Base-by-base conservation (phyloP, 208 protist species). In the Crithidia fasciculata region DNA sequence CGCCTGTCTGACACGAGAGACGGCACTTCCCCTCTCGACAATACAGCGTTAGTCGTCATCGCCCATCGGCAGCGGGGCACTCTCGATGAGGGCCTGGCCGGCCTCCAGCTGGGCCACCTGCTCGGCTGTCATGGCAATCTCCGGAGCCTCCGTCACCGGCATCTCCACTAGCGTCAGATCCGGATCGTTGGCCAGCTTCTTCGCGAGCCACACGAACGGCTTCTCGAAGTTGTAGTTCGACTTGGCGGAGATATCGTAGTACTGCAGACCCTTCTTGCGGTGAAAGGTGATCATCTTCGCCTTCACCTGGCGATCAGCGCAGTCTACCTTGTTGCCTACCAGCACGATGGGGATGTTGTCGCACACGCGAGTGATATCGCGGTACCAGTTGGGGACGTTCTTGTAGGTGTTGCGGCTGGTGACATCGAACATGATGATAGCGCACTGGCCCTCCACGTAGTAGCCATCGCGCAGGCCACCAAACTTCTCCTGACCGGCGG, bases 371-470 rank as follows among this genome's bases (percentile, higher is more conserved):
- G 94, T 95, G 67, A 99, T 96, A 90, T 99, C 99, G 68, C 97
- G 89, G 87, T 99, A 95, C 99, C 99, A 99, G 90, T 99, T 99
- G 53, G 98, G 98, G 52, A 99, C 99, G 89, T 99, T 99, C 90
- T 99, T 99, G 97, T 99, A 99, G 43, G 99, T 99, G 43, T 98
- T 92, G 72, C 99, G 97, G 58, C 98, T 99, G 49, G 99, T 99
- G 40, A 99, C 99, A 80, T 99, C 99, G 80, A 99, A 99, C 99
- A 99, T 99, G 83, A 99, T 99, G 88, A 99, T 99, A 59, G 99
- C 99, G 77, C 97, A 99, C 82, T 99, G 95, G 49, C 98, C 99
- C 88, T 99, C 96, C 85, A 99, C 98, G 86, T 99, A 99, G 90
- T 99, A 99, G 54, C 99, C 99, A 84, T 99, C 99, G 79, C 93